Conservation (phyloP, 2,329 filamentous ascomycete species). For the Malbranchea zuffiana region DNA sequence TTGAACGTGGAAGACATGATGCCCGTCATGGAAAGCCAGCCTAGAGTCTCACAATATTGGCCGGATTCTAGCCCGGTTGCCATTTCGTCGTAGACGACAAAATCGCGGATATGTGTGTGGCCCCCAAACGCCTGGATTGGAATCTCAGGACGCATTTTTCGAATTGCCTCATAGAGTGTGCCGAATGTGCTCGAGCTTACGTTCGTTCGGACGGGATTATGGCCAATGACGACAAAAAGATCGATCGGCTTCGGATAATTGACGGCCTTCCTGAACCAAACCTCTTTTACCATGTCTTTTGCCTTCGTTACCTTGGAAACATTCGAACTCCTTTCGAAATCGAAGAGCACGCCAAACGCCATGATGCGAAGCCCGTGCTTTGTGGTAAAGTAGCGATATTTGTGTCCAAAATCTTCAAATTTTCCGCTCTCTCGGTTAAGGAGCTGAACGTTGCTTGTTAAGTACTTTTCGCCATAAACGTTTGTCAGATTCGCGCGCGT, state of each 20-base stretch:
- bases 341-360: constrained; percentile 42
- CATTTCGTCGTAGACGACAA: constrained; percentile 51
- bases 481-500: constrained; percentile 49
- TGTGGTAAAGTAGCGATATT: constrained; percentile 43
- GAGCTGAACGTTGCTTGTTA: constrained; percentile 45
- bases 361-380: constrained; percentile 41
- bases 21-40: constrained; percentile 55
- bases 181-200: constrained; percentile 35
- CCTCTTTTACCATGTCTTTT: constrained; percentile 40
- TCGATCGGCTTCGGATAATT: constrained; percentile 48
- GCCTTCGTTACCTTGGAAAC: constrained; percentile 50
- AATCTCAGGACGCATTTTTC: constrained; percentile 43
- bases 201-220: constrained; percentile 46
- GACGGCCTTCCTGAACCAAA: constrained; percentile 51
- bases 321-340: constrained; percentile 49
- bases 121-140: constrained; percentile 57
- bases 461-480: constrained; percentile 45
- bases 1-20: constrained; percentile 41
- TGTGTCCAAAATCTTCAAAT: constrained; percentile 38
- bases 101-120: constrained; percentile 55
- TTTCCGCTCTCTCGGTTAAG: constrained; percentile 34
- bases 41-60: constrained; percentile 57
- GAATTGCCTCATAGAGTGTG: constrained; percentile 49
- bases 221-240: constrained; percentile 52
- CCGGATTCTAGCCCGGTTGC: constrained; percentile 53